phyloP scores from a whole-genome alignment of 2,329 filamentous ascomycete species.

The Hymenoscyphus fraxineus region DNA sequence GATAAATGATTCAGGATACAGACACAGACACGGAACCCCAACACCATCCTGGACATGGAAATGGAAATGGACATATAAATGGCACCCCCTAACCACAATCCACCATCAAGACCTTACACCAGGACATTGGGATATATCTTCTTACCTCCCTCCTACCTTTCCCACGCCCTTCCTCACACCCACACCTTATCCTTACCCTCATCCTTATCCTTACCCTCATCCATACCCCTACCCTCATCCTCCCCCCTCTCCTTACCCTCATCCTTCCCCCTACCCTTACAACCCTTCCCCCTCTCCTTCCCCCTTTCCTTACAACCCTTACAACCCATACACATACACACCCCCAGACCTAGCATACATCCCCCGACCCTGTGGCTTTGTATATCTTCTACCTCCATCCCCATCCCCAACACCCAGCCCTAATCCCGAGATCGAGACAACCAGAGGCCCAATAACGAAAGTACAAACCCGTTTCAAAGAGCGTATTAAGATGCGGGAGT shows the following conservation, averaged over 20 bases:
- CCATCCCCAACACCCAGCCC: not conserved
- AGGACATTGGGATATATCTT: not conserved
- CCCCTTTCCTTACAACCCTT: no score
- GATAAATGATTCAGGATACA: no score
- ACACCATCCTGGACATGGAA: no score
- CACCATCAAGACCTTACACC: not conserved
- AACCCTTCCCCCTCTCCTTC: no score
- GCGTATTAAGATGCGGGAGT: not conserved
- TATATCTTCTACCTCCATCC: not conserved
- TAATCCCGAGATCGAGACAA: no score
- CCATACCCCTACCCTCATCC: no score
- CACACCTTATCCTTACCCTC: not conserved
- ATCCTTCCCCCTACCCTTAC: no score
- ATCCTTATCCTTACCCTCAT: no score
- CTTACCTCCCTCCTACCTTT: not conserved
- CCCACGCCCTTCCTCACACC: not conserved
- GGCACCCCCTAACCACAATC: not conserved
- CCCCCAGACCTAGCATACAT: constrained; percentile 1
- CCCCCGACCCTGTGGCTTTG: not conserved
- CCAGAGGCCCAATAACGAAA: not conserved
- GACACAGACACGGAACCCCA: no score
- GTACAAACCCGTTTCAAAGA: not conserved
- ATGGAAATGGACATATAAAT: not conserved
- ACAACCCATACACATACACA: no score
- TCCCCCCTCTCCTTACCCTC: no score